Evolutionary conservation across 768 basidiomycete species (phyloP).

Genomic region (Hygrocybe coccinea): DNA sequence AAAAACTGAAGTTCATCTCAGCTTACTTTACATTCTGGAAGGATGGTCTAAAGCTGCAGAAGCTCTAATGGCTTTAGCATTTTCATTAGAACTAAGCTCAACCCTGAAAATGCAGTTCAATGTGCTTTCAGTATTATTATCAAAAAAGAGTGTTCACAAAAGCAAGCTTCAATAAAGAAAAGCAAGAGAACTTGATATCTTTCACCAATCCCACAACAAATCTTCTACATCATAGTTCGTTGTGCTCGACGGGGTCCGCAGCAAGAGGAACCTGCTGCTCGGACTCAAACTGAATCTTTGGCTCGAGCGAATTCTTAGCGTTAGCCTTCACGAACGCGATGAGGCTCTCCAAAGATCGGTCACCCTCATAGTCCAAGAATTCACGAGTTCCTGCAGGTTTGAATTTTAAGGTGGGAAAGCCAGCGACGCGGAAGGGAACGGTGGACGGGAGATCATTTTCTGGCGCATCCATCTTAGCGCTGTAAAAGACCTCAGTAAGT

Average conservation of each 20-base stretch:
- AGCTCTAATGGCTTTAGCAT: constrained; percentile 43
- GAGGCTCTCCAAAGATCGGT: constrained; percentile 80
- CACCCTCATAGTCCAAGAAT: constrained; percentile 93
- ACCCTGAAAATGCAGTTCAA: too few species aligned
- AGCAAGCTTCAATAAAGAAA: not conserved
- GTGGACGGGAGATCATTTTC: constrained; percentile 92
- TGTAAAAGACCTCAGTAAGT: constrained; percentile 27
- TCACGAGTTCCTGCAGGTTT: constrained; percentile 81
- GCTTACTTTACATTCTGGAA: constrained; percentile 97
- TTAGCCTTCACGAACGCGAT: constrained; percentile 78
- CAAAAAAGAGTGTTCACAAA: too few species aligned
- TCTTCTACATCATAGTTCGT: constrained; percentile 39
- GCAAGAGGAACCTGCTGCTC: constrained; percentile 35
- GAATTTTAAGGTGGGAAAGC: constrained; percentile 97
- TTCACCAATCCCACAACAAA: not conserved
- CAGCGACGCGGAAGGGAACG: constrained; percentile 80
- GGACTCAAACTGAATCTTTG: constrained; percentile 19
- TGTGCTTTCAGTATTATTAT: too few species aligned
- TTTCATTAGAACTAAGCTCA: too few species aligned
- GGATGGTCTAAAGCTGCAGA: constrained; percentile 80
- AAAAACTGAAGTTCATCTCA: constrained; percentile 23
- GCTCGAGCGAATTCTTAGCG: constrained; percentile 65
- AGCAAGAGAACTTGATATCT: not conserved
- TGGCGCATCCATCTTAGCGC: constrained; percentile 93
- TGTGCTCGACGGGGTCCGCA: constrained; percentile 30